Evolutionary conservation across 2,329 filamentous ascomycete genomes (phyloP), one percentile per base, ranked within the genome.

Genomic region (Cladosporium sp.): DNA sequence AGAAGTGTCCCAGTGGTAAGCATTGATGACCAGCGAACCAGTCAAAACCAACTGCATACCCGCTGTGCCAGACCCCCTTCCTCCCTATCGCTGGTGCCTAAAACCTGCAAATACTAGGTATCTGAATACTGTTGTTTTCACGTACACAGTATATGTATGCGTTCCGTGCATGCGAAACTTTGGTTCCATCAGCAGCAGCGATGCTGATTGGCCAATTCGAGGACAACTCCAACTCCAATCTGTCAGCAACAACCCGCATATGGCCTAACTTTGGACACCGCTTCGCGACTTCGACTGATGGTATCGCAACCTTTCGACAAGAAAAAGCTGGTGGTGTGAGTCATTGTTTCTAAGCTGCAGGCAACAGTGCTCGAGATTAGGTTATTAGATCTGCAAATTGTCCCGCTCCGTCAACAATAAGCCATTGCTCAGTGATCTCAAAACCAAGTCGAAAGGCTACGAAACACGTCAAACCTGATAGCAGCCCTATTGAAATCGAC

Each of bases 131-230:
- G 28, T 28, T 28, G 4, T 28, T 4, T 28, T 4, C 7, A 28
- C 7, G 7, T 28, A 28, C 4, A 28, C 28, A 28, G 28, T 39
- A 21, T 46, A 3, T 13, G n/a, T 46, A 43, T n/a, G 10, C 10
- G n/a, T 21, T 21, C 8, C 8, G 13, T 46, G 39, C 39, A 21
- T 1, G 39, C 39, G n/a, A 21, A 21, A 46, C 39, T 13, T 43
- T 46, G n/a, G 18, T 46, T n/a, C n/a, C n/a, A n/a, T n/a, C 39
- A 46, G 6, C 39, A 46, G 6, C 5, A 10, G 28, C 58, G 13
- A 21, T 28, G 43, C 46, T 51, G 26, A 61, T 61, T 61, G 58
- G 58, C 13, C n/a, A 61, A 11, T 61, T 61, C 28, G 13, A 61
- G 58, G 26, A 18, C 58, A 61, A 61, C 36, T 25, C 56, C 58